Evolutionary conservation across 2,329 filamentous ascomycete species (phyloP), one percentile per base, ranked within the genome.

Genomic region (Ophioceras dolichostomum): DNA sequence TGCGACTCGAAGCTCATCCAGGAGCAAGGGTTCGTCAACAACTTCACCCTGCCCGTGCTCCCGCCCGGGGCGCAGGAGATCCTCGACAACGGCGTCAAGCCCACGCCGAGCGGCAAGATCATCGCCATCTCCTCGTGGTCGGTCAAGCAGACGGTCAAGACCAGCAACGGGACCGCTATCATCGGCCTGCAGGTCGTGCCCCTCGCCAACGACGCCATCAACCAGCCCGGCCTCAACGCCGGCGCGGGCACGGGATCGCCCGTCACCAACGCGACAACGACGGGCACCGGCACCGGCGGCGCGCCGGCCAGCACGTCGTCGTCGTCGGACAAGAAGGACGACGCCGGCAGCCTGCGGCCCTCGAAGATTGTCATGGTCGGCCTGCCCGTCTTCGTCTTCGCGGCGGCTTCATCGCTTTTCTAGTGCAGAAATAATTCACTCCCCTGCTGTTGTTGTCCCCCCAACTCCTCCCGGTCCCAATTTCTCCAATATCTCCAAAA

Each of bases 31-130:
- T 94, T 94, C 67, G 73, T 71, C 59, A 78, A 64, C 56, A 81
- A 85, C 67, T 96, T 94, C 64, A 79, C 78, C 32, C 64, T 94
- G 40, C 88, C 82, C 34, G 60, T 52, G 4, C 66, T 75, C 5
- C 86, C 86, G 10, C 64, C 71, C 4, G 82, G 78, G 45, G 79
- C 77, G 28, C 66, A 78, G 42, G 67, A 72, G 32, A 67, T 94
- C 50, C 89, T 95, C 53, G 67, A 83, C 46, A 75, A 81, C 34
- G 88, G 89, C 43, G 73, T 94, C 42, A 62, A 59, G 34, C 73
- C 72, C 44, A 71, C 76, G 39, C 76, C 77, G 28, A 60, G 55
- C 12, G 81, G 80, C 48, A 74, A 79, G 60, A 59, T 94, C 37
- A 69, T 82, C 19, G 48, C 61, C 3, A 70, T 86, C 35, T 65